Conservation (phyloP, 176 grass and related monocot genomes). For the Eragrostis nindensis region DNA sequence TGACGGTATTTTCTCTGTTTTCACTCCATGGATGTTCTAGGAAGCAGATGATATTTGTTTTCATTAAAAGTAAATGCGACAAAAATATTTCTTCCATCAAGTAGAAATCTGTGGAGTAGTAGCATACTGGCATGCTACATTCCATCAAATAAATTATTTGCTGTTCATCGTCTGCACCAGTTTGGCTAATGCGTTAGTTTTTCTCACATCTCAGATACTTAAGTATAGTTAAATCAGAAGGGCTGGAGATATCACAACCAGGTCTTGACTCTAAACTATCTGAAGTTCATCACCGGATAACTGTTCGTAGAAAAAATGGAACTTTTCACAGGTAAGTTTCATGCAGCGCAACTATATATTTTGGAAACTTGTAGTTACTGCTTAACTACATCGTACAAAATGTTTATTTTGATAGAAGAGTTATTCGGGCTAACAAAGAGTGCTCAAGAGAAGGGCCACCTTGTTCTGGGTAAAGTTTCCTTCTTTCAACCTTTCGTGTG, state of each 20-base stretch:
- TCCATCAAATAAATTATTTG: neutral
- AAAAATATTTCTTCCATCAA: slow-evolving; percentile 11
- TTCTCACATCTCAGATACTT: slow-evolving; percentile 59
- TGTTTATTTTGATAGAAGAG: slow-evolving; percentile 59
- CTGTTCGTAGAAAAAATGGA: slow-evolving; percentile 60
- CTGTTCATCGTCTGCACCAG: slow-evolving; percentile 29
- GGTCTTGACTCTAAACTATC: slow-evolving; percentile 72
- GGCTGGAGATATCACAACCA: slow-evolving; percentile 90
- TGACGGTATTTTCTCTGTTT: slow-evolving; percentile 27
- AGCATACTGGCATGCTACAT: slow-evolving; percentile 8
- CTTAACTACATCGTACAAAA: slow-evolving; percentile 29
- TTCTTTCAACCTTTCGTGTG: slow-evolving; percentile 19
- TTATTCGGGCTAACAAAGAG: slow-evolving; percentile 59
- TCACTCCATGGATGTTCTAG: slow-evolving; percentile 20
- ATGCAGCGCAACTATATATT: slow-evolving; percentile 34
- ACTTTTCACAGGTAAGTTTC: slow-evolving; percentile 71
- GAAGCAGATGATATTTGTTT: neutral
- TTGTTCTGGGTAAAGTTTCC: slow-evolving; percentile 74
- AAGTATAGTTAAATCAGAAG: slow-evolving; percentile 85
- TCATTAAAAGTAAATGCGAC: neutral
- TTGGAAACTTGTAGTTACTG: slow-evolving; percentile 14
- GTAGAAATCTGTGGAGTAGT: slow-evolving; percentile 26
- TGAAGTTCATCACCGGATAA: slow-evolving; percentile 95
- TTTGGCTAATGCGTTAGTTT: slow-evolving; percentile 22
- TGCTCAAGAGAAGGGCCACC: slow-evolving; percentile 81